Evolutionary conservation across 2,329 filamentous ascomycete species (phyloP), one percentile per base, ranked within the genome.

Genomic region (Diaporthe sp.): DNA sequence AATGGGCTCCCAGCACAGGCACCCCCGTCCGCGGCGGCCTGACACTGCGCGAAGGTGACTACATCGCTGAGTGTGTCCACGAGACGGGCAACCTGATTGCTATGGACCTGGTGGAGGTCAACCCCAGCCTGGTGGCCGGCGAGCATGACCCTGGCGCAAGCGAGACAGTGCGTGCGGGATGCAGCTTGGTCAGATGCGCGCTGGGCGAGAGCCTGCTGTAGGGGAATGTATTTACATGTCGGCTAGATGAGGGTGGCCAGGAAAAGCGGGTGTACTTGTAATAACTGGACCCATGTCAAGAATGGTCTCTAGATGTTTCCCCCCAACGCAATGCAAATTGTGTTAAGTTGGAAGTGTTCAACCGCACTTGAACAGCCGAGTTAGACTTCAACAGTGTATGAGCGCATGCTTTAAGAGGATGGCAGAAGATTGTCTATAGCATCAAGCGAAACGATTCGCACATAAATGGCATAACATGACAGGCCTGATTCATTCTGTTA

Each of bases 1-100:
- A 95, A 89, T 98, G 95, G 93, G 97, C 97, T 52, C 97, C 97
- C 33, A 97, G 94, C 84, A 99, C 97, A 0, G 97, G 97, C 25
- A 98, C 97, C 4, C 95, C 97, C 0, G 97, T 99, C 42, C 91
- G 97, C 80, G 97, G 97, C 55, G 97, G 97, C 0, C 85, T 99
- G 82, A 99, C 97, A 4, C 88, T 99, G 80, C 91, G 97, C 73
- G 97, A 99, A 86, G 97, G 97, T 54, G 97, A 98, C 84, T 99
- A 95, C 86, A 98, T 99, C 84, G 97, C 95, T 80, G 97, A 96
- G 86, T 92, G 90, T 78, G 92, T 96, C 30, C 94, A 96, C 83
- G 89, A 94, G 86, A 95, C 94, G 9, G 94, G 94, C 71, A 94
- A 90, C 82, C 85, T 96, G 73, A 87, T 96, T 15, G 94, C 94